Conservation (phyloP, 148 eudicot genomes). For the Arctostaphylos glauca region DNA sequence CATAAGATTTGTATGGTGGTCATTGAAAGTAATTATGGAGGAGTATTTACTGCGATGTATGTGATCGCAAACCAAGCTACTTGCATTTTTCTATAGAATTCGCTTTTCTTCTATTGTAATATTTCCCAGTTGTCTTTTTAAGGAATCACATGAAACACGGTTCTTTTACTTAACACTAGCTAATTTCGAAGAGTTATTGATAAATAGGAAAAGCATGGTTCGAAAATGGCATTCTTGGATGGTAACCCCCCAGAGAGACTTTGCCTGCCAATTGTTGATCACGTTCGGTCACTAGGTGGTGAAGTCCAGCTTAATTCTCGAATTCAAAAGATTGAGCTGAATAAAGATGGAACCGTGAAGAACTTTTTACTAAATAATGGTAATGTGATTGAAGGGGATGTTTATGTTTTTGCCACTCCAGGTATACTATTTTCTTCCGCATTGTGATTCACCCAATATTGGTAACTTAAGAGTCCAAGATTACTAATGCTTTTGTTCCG, state of each 20-base stretch:
- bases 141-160: conserved; percentile 2
- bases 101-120: neutral
- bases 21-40: neutral
- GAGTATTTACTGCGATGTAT: neutral
- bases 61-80: neutral
- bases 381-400: conserved; percentile 65
- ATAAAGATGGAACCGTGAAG: conserved; percentile 67
- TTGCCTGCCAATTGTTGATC: conserved; percentile 92
- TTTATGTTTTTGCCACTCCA: conserved; percentile 87
- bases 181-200: conserved; percentile 8
- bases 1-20: neutral
- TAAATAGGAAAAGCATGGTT: conserved; percentile 93
- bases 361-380: conserved; percentile 69
- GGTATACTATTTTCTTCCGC: conserved; percentile 38
- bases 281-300: conserved; percentile 79
- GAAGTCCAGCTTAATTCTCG: conserved; percentile 79
- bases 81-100: neutral
- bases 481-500: conserved; percentile 19
- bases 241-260: conserved; percentile 99
- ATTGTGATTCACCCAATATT: neutral
- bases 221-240: conserved; percentile 98
- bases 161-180: conserved; percentile 2
- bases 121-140: neutral
- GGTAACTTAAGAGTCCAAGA: neutral
- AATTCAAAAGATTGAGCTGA: conserved; percentile 73